Evolutionary conservation across 352 stramenopile genomes (phyloP).

Genomic region (Heterotrichella gracilis): DNA sequence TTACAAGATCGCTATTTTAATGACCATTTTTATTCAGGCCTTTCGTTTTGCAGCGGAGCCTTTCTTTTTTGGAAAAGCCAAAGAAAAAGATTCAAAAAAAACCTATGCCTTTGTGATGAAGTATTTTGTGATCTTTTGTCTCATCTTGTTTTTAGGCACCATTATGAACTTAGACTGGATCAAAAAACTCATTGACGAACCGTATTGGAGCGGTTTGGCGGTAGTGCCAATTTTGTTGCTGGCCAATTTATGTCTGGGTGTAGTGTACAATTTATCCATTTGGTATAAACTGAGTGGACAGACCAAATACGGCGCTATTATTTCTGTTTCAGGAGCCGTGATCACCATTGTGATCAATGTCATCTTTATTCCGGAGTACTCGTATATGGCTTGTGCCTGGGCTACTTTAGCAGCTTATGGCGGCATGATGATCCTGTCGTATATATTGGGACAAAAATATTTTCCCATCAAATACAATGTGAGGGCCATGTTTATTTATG

Average conservation of each 20-base stretch:
- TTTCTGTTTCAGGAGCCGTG: neutral
- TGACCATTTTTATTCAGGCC: neutral
- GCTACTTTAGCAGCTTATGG: neutral
- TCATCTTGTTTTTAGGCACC: neutral
- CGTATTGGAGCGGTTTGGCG: neutral
- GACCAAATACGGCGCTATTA: neutral
- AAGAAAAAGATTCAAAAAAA: conserved; percentile 1
- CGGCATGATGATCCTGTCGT: neutral
- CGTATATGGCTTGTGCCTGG: neutral
- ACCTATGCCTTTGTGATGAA: neutral
- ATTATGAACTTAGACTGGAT: neutral
- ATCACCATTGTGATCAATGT: neutral
- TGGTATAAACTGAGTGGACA: neutral
- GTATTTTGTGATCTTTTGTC: neutral
- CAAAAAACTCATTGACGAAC: neutral
- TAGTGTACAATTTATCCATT: neutral
- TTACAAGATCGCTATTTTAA: neutral
- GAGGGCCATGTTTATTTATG: neutral
- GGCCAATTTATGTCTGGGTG: neutral
- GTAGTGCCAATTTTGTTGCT: conserved; percentile 5
- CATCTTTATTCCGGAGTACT: neutral
- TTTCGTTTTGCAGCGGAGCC: neutral
- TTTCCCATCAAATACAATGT: neutral
- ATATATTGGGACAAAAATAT: neutral
- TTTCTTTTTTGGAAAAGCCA: neutral